phyloP scores from a whole-genome alignment of 2,329 filamentous ascomycete genomes.

The Venturia carpophila region DNA sequence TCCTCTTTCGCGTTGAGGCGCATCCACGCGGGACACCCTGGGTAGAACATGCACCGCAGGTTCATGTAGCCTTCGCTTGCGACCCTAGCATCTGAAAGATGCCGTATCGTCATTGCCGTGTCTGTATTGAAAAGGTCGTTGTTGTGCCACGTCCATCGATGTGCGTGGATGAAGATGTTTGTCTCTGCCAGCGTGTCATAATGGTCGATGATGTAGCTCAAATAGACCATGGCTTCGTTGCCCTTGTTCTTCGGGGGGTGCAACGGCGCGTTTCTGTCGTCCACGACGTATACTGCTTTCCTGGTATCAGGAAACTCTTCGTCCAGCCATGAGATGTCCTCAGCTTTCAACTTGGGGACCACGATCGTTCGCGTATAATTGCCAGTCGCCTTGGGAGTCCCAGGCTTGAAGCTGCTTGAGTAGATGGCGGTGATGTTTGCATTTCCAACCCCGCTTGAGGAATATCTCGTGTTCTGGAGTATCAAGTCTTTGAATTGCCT shows the following conservation, averaged over 20 bases:
- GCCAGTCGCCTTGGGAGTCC: conserved; percentile 28
- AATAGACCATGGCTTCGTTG: conserved; percentile 55
- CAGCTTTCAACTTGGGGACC: conserved; percentile 44
- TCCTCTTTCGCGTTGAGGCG: conserved; percentile 35
- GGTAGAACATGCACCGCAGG: conserved; percentile 47
- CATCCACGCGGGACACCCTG: conserved; percentile 50
- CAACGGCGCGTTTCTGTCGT: conserved; percentile 34
- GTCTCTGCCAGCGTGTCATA: conserved; percentile 53
- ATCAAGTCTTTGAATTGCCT: conserved; percentile 17
- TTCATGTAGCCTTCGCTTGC: conserved; percentile 47
- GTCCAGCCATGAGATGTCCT: conserved; percentile 50
- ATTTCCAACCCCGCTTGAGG: conserved; percentile 16
- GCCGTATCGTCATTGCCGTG: conserved; percentile 37
- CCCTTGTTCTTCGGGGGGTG: conserved; percentile 52
- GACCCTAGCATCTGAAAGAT: conserved; percentile 40
- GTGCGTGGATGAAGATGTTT: conserved; percentile 54
- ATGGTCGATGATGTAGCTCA: conserved; percentile 54
- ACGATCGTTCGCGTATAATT: conserved; percentile 49
- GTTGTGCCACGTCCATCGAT: conserved; percentile 52
- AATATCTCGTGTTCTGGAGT: conserved; percentile 20
- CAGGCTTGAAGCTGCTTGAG: conserved; percentile 7
- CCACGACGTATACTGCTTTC: conserved; percentile 45
- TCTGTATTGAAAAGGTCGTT: conserved; percentile 43
- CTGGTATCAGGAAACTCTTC: conserved; percentile 39
- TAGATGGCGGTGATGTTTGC: background rate